A percentile compares a stretch with the other conserved stretches of the same genome.
phyloP scores from a whole-genome alignment of 2,329 filamentous ascomycete genomes.

The Trichothecium roseum region DNA sequence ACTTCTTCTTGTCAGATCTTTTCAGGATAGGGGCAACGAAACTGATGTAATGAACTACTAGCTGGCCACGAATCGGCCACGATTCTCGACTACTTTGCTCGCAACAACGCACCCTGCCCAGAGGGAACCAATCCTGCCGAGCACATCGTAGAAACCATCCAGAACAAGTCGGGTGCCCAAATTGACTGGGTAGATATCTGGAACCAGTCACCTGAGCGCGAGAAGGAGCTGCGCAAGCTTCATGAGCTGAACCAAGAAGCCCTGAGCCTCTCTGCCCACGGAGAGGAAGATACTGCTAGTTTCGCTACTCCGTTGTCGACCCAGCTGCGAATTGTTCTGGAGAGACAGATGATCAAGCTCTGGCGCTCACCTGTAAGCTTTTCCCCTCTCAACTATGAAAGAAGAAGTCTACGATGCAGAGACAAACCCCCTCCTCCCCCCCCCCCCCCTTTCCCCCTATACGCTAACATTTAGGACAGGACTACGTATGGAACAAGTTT shows the following conservation, averaged over 20 bases:
- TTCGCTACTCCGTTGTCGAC: conserved; percentile 26
- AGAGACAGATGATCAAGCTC: conserved; percentile 13
- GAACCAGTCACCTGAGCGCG: conserved; percentile 47
- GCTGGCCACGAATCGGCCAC: conserved; percentile 5
- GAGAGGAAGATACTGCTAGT: conserved; percentile 19
- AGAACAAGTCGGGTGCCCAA: conserved; percentile 33
- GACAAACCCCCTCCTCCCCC: too few relatives aligned
- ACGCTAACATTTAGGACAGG: conserved; percentile 1
- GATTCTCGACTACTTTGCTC: conserved; percentile 34
- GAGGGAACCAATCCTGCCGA: conserved; percentile 28
- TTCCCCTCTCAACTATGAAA: too few relatives aligned
- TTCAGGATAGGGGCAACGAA: too few relatives aligned
- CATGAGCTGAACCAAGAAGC: conserved; percentile 49
- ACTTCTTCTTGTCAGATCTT: not conserved
- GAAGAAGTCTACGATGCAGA: too few relatives aligned
- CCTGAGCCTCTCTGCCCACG: not conserved
- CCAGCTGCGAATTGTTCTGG: conserved; percentile 23
- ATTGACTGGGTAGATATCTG: conserved; percentile 41
- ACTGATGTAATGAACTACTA: too few relatives aligned
- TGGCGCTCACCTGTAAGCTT: conserved; percentile 12
- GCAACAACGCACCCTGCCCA: conserved; percentile 31
- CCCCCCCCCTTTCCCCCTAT: too few relatives aligned
- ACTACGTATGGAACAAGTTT: conserved; percentile 17
- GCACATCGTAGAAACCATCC: conserved; percentile 32
- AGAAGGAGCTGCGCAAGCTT: conserved; percentile 29